These are phyloP conservation scores for Penicillium sp. DNA, from an alignment of 2,329 filamentous ascomycete genomes.

Conservation along the genomic window DNA sequence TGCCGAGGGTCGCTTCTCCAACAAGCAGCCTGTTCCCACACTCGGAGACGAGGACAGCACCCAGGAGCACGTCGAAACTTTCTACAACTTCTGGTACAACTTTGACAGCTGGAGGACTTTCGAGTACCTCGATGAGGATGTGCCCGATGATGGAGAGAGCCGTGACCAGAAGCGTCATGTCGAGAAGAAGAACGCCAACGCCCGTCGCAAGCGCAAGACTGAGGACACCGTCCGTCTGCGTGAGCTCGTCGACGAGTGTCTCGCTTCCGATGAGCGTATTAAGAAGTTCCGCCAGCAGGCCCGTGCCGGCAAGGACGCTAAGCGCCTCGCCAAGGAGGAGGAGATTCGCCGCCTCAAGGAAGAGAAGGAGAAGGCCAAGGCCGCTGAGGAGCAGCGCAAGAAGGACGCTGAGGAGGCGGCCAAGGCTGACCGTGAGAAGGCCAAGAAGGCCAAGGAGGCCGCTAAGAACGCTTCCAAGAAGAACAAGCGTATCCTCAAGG, in stretches of 20 bases:
- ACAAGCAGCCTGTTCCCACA: slow-evolving; percentile 73
- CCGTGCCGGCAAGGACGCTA: slow-evolving; percentile 92
- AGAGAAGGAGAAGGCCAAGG: slow-evolving; percentile 73
- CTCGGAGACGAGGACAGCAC: slow-evolving; percentile 76
- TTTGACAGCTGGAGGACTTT: slow-evolving; percentile 97
- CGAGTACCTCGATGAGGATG: slow-evolving; percentile 97
- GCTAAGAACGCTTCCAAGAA: slow-evolving; percentile 99
- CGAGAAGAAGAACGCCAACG: slow-evolving; percentile 96
- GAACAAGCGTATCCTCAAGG: slow-evolving; percentile 96
- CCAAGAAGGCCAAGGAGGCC: slow-evolving; percentile 96
- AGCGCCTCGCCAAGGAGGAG: slow-evolving; percentile 78
- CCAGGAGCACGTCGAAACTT: slow-evolving; percentile 82
- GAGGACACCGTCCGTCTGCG: slow-evolving; percentile 89
- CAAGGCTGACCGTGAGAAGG: slow-evolving; percentile 71
- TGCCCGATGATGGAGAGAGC: slow-evolving; percentile 97
- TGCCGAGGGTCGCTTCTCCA: slow-evolving; percentile 85
- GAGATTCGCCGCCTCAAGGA: slow-evolving; percentile 80
- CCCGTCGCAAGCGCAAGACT: slow-evolving; percentile 98
- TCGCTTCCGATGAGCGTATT: slow-evolving; percentile 83
- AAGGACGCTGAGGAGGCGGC: slow-evolving; percentile 79
- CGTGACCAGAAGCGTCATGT: slow-evolving; percentile 97
- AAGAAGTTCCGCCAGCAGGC: slow-evolving; percentile 92
- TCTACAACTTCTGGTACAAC: slow-evolving; percentile 99
- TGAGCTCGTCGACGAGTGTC: slow-evolving; percentile 77
- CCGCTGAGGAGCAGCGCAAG: slow-evolving; percentile 67